phyloP scores from a whole-genome alignment of 139 green algal genomes.

The Coelastrella sp. region DNA sequence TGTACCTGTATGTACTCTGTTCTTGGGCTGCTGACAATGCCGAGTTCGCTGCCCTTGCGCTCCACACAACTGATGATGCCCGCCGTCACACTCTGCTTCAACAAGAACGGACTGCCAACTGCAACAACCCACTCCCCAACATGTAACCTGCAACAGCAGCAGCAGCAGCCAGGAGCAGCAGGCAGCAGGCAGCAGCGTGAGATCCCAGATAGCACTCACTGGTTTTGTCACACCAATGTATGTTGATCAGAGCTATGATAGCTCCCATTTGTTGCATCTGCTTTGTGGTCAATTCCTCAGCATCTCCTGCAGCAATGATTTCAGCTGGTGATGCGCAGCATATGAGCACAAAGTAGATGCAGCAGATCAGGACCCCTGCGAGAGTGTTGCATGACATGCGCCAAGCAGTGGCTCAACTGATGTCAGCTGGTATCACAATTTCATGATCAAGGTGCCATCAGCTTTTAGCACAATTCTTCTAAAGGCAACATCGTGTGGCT shows the following conservation, averaged over 20 bases:
- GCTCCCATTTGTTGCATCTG: not conserved
- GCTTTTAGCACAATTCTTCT: too few species aligned
- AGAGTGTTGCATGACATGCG: too few species aligned
- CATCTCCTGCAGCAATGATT: too few species aligned
- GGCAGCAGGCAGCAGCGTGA: not conserved
- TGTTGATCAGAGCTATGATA: not conserved
- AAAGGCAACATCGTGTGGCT: too few species aligned
- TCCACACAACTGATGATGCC: slow-evolving; percentile 82
- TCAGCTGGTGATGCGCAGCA: not conserved
- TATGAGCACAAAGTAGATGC: not conserved
- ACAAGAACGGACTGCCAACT: slow-evolving; percentile 79
- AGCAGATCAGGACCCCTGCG: not conserved
- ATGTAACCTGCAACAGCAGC: slow-evolving; percentile 53
- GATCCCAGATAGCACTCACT: not conserved
- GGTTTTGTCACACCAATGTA: not conserved
- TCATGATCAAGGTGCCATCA: too few species aligned
- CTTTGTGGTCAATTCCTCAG: too few species aligned
- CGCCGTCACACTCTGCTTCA: slow-evolving; percentile 81
- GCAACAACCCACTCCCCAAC: slow-evolving; percentile 86
- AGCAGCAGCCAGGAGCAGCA: not conserved
- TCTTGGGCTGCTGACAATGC: slow-evolving; percentile 58
- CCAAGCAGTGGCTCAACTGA: too few species aligned
- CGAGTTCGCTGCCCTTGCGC: slow-evolving; percentile 79
- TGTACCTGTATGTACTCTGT: slow-evolving; percentile 86
- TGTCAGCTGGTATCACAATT: too few species aligned